Evolutionary conservation across 2,329 filamentous ascomycete species (phyloP).

Genomic region (Acrodontium crateriforme): DNA sequence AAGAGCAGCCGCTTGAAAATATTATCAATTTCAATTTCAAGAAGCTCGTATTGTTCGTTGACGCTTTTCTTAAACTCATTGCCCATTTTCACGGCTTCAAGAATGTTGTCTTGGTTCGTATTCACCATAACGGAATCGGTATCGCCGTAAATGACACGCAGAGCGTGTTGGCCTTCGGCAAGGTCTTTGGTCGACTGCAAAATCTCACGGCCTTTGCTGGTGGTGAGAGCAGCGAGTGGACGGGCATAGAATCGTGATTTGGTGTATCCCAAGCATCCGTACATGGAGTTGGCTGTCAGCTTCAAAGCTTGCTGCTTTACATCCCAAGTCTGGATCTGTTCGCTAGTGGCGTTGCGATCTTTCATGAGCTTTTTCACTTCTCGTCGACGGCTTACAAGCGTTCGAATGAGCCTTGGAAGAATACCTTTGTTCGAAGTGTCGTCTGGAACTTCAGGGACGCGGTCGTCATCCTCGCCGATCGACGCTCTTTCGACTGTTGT

Average conservation of each 20-base stretch:
- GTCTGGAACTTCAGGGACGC: conserved; percentile 71
- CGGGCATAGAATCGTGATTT: conserved; percentile 96
- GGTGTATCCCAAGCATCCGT: conserved; percentile 92
- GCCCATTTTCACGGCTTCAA: conserved; percentile 80
- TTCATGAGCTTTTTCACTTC: conserved; percentile 98
- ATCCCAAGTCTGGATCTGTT: conserved; percentile 88
- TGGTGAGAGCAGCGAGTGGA: conserved; percentile 87
- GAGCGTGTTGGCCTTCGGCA: conserved; percentile 66
- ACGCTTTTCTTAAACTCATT: conserved; percentile 90
- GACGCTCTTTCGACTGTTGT: conserved; percentile 77
- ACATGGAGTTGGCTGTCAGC: conserved; percentile 98
- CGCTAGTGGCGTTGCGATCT: conserved; percentile 68
- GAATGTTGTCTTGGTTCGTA: conserved; percentile 86
- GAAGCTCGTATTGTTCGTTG: conserved; percentile 79
- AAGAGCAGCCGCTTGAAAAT: conserved; percentile 85
- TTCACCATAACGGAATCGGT: conserved; percentile 99
- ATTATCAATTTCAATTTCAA: conserved; percentile 98
- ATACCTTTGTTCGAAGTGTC: conserved; percentile 66
- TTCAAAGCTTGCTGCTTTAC: conserved; percentile 96
- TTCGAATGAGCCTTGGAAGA: conserved; percentile 79
- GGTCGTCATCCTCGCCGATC: conserved; percentile 67
- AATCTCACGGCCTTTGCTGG: conserved; percentile 95
- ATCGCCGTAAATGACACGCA: conserved; percentile 96
- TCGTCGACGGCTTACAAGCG: conserved; percentile 73
- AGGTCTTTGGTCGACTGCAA: conserved; percentile 89